Base-by-base conservation (phyloP, 1,284 basidiomycete genomes). In the Xerocomus nothofagi region DNA sequence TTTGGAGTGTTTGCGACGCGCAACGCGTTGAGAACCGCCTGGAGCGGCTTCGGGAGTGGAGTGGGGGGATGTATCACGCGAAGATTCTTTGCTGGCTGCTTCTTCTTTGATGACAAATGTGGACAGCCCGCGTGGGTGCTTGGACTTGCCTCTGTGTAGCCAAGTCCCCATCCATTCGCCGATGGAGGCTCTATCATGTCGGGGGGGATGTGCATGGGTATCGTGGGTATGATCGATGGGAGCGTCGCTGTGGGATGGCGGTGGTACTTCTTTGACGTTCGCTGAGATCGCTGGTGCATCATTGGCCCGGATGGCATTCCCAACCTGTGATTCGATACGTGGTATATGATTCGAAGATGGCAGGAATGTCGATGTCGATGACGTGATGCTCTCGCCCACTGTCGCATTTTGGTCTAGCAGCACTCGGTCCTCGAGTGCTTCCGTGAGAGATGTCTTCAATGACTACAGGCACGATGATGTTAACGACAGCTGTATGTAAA, bases 151-250 rank as follows among this genome's bases (percentile, higher is more conserved):
- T 53, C 77, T 79, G 60, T 74, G 77, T 76, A 81, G 81, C 70
- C 73, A 76, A 0, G 78, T 80, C 1, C 84, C 84, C 76, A 88
- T 80, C 86, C 86, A 89, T 45, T 84, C 81, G 17, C 78, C 75
- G 43, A 82, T 57, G n/a, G 56, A 60, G n/a, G 73, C 15, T 68
- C 68, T 46, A 64, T 71, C 67, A 12, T 58, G 54, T 48, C 54
- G 56, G 31, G 57, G 38, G n/a, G 31, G 47, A 20, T 51, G 52
- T 9, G 29, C 8, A 29, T 53, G 52, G 45, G 23, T 36, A 41
- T 52, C 53, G 32, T 52, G 53, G 47, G 41, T 44, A 47, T 53
- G 44, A 31, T 50, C 44, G 17, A 15, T 15, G 21, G 39, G 38
- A 21, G 41, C 4, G 7, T 53, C 41, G 10, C n/a, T 39, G 17